Conservation (phyloP, 495 filamentous ascomycete species). For the Pyrenopolyporus hunteri region DNA sequence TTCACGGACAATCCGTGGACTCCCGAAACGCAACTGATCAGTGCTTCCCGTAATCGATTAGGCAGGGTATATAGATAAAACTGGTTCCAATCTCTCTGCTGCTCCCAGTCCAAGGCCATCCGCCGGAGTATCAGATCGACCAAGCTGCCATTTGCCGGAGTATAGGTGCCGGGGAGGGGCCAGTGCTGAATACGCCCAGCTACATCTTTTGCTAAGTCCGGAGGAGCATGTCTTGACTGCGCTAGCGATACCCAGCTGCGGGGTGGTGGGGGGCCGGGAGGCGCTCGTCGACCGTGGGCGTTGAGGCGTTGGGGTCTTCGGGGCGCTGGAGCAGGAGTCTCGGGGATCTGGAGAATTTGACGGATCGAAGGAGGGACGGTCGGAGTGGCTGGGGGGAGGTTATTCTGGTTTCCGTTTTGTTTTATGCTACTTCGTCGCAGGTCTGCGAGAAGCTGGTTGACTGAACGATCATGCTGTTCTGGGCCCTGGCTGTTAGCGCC, state of each 20-base stretch:
- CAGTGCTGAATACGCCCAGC: slow-evolving; percentile 24
- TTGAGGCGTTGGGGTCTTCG: slow-evolving; percentile 57
- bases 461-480: slow-evolving; percentile 44
- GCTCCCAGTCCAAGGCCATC: slow-evolving; percentile 73
- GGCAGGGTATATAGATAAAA: slow-evolving; percentile 70
- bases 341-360: slow-evolving; percentile 70
- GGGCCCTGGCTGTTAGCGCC: neutral
- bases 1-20: slow-evolving; percentile 53
- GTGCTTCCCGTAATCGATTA: slow-evolving; percentile 60
- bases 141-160: slow-evolving; percentile 57
- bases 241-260: slow-evolving; percentile 66
- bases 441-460: slow-evolving; percentile 59
- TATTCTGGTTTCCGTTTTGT: slow-evolving; percentile 26
- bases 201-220: slow-evolving; percentile 1
- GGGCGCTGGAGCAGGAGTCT: slow-evolving; percentile 69
- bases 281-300: slow-evolving; percentile 53
- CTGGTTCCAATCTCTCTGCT: slow-evolving; percentile 69
- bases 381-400: slow-evolving; percentile 38
- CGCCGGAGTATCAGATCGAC: slow-evolving; percentile 62
- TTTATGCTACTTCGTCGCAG: slow-evolving; percentile 50
- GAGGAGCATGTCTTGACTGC: slow-evolving; percentile 34
- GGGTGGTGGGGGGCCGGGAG: slow-evolving; percentile 73
- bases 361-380: slow-evolving; percentile 59
- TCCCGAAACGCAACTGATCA: slow-evolving; percentile 68
- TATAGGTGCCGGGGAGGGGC: slow-evolving; percentile 44